Percentiles rank a stretch among this genome's conserved stretches.
Conservation (phyloP, 2,329 filamentous ascomycete genomes). For the Gaeumannomyces sp. region DNA sequence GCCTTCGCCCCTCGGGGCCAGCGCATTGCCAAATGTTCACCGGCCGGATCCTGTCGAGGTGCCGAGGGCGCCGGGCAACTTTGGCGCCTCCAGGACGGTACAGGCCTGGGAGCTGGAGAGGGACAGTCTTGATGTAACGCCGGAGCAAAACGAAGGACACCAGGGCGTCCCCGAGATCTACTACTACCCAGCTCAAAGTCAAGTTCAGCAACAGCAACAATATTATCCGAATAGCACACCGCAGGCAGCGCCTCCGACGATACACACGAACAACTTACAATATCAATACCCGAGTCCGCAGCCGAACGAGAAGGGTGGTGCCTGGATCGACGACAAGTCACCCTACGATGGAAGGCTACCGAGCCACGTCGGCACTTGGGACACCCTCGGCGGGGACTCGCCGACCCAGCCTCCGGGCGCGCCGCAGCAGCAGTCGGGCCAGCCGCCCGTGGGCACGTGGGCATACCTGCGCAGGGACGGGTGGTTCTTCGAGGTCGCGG, state of each 20-base stretch:
- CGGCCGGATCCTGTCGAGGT: background rate
- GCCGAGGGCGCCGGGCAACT: too few species aligned
- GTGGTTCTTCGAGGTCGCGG: constrained; percentile 14
- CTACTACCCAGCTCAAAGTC: background rate
- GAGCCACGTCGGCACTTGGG: background rate
- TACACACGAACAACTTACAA: background rate
- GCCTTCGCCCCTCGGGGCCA: background rate
- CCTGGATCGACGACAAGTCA: background rate
- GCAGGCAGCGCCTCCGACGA: background rate
- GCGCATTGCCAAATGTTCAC: background rate
- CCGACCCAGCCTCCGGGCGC: background rate
- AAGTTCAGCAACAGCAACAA: constrained; percentile 3
- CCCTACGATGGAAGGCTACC: background rate
- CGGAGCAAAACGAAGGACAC: background rate
- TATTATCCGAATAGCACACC: background rate
- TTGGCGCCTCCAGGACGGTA: too few species aligned
- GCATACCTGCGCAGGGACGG: constrained; percentile 4
- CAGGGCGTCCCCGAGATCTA: background rate
- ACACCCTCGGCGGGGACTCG: background rate
- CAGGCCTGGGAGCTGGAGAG: background rate
- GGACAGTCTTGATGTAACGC: background rate
- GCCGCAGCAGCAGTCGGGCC: background rate
- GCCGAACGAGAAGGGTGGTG: background rate
- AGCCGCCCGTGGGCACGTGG: background rate
- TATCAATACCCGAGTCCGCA: background rate